phyloP scores from a whole-genome alignment of 179 eudicot genomes.

The Gypsophila paniculata region DNA sequence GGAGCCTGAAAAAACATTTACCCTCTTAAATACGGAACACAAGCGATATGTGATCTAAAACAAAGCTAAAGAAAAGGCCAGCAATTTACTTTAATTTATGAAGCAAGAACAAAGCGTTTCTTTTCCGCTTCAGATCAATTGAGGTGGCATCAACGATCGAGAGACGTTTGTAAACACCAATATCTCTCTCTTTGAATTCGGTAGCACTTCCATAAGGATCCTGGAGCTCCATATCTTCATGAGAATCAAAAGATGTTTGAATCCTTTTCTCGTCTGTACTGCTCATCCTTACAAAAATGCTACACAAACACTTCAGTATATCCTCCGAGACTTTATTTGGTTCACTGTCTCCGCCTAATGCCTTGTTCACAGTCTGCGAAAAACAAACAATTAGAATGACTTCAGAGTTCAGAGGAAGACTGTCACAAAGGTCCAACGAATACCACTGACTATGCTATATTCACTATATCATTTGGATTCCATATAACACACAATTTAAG shows the following conservation, averaged over 20 bases:
- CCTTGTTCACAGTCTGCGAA: constrained; percentile 41
- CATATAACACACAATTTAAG: too few relatives aligned
- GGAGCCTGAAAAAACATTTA: constrained; percentile 37
- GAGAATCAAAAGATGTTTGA: constrained; percentile 34
- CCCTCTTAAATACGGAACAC: neutral
- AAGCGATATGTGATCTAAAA: neutral
- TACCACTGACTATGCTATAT: neutral
- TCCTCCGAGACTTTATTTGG: constrained; percentile 79
- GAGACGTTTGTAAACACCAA: constrained; percentile 61
- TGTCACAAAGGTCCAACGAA: neutral
- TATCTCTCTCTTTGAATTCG: constrained; percentile 47
- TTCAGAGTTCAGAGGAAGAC: neutral
- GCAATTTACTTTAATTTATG: constrained; percentile 46
- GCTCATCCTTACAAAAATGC: constrained; percentile 57
- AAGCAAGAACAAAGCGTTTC: constrained; percentile 49
- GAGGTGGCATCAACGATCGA: constrained; percentile 53
- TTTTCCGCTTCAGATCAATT: constrained; percentile 51
- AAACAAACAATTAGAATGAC: constrained; percentile 16
- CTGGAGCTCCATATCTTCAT: constrained; percentile 28
- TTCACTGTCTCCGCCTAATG: constrained; percentile 44
- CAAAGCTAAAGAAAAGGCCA: neutral
- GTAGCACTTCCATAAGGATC: constrained; percentile 58
- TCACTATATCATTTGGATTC: too few relatives aligned
- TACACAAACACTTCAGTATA: constrained; percentile 60
- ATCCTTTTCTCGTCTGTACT: constrained; percentile 32